Percentiles rank a stretch among this genome's conserved stretches.
Conservation (phyloP, 306 rosid genomes). For the Fragaria vesca region DNA sequence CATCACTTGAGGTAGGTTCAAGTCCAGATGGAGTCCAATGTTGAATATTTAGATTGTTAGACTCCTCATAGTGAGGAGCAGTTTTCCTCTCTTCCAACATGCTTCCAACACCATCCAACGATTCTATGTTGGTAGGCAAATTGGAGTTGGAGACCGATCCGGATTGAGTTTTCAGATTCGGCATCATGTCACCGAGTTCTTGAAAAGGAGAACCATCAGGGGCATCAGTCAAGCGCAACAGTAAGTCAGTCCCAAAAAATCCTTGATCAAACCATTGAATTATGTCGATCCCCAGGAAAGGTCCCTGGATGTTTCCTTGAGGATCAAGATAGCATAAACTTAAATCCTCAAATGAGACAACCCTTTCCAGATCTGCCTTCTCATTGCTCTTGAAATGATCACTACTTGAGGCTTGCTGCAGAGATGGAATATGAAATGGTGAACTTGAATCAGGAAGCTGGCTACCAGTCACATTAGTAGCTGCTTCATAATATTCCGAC, state of each 20-base stretch:
- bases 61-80: slow-evolving; percentile 35
- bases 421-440: slow-evolving; percentile 38
- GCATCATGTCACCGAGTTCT: slow-evolving; percentile 66
- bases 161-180: slow-evolving; percentile 46
- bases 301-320: slow-evolving; percentile 64
- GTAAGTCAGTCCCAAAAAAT: slow-evolving; percentile 57
- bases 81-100: slow-evolving; percentile 39
- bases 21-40: slow-evolving; percentile 43
- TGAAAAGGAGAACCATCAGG: slow-evolving; percentile 55
- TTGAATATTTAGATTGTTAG: slow-evolving; percentile 35
- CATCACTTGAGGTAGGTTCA: slow-evolving; percentile 34
- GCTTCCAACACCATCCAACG: slow-evolving; percentile 39
- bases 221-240: slow-evolving; percentile 60
- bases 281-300: slow-evolving; percentile 71
- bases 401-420: slow-evolving; percentile 31
- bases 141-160: slow-evolving; percentile 37
- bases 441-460: slow-evolving; percentile 40
- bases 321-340: slow-evolving; percentile 74
- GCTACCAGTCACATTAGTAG: slow-evolving; percentile 33
- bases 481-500: slow-evolving; percentile 27
- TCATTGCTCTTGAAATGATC: slow-evolving; percentile 42
- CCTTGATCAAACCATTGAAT: slow-evolving; percentile 74
- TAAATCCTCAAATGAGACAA: slow-evolving; percentile 48
- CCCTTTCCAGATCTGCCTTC: slow-evolving; percentile 33
- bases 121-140: slow-evolving; percentile 39